These are phyloP conservation scores for Leccinum barrowsii DNA, from an alignment of 768 basidiomycete genomes.

Conservation along the genomic window DNA sequence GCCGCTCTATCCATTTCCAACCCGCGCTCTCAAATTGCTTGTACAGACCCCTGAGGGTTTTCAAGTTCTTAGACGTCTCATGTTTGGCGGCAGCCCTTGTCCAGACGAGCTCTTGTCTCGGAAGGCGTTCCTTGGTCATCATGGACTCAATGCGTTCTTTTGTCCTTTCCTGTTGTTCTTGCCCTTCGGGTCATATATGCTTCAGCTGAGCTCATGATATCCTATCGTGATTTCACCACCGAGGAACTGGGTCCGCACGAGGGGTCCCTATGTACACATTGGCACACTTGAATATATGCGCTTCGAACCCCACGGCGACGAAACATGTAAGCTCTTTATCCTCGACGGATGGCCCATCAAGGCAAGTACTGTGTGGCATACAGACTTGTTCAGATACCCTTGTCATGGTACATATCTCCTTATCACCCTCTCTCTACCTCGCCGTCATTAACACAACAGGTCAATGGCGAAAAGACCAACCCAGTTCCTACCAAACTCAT, in stretches of 20 bases:
- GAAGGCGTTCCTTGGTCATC: conserved; percentile 47
- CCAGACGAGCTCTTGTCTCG: conserved; percentile 48
- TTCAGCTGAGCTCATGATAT: conserved; percentile 39
- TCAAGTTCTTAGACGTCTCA: conserved; percentile 39
- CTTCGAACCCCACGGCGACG: conserved; percentile 40
- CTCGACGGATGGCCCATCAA: conserved; percentile 51
- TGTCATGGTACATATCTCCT: too few relatives aligned
- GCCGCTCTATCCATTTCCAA: conserved; percentile 42
- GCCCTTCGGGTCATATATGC: neutral
- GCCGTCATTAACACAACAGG: conserved; percentile 2
- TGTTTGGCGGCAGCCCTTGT: conserved; percentile 49
- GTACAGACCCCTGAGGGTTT: conserved; percentile 47
- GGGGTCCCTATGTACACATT: conserved; percentile 18
- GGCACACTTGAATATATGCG: conserved; percentile 34
- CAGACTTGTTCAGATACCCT: too few relatives aligned
- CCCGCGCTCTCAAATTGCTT: conserved; percentile 40
- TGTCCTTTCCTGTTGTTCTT: neutral
- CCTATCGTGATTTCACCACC: conserved; percentile 41
- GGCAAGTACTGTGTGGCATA: conserved; percentile 21
- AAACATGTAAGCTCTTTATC: conserved; percentile 46
- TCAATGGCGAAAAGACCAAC: conserved; percentile 53
- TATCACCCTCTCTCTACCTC: too few relatives aligned
- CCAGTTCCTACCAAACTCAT: conserved; percentile 52
- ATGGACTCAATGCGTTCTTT: conserved; percentile 43
- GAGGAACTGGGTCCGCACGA: conserved; percentile 53